Conservation (phyloP, 192 early-diverging fungal genomes). For the Coemansia sp. region DNA sequence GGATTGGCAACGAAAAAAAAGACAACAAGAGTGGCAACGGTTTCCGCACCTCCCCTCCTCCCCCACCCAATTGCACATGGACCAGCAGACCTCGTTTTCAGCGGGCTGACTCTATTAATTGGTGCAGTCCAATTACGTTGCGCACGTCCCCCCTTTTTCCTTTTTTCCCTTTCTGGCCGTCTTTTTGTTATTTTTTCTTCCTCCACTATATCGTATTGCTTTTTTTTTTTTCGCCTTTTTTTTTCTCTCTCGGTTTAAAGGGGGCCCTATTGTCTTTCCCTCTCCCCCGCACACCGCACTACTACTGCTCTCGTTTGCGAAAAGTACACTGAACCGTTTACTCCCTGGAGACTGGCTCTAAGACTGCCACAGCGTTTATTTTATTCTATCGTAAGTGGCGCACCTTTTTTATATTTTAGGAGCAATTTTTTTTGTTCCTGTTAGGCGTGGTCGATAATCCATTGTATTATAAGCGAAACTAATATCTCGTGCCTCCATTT, state of each 20-base stretch:
- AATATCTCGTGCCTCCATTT: background rate
- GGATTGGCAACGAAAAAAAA: background rate
- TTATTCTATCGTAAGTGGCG: background rate
- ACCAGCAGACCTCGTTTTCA: slow-evolving; percentile 2
- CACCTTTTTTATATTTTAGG: background rate
- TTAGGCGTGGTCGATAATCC: background rate
- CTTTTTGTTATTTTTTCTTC: background rate
- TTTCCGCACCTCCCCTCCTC: background rate
- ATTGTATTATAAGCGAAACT: background rate
- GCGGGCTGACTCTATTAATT: background rate
- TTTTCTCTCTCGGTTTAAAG: background rate
- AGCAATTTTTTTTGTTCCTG: background rate
- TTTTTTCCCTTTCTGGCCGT: slow-evolving; percentile 1
- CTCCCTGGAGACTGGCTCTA: slow-evolving; percentile 1
- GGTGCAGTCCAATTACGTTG: background rate
- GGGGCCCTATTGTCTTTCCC: background rate
- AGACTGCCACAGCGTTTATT: background rate
- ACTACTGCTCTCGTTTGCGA: no score
- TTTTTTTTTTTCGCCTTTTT: background rate
- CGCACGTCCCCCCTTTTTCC: background rate
- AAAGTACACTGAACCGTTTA: background rate
- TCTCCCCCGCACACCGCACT: background rate
- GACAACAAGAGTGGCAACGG: background rate
- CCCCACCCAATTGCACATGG: background rate
- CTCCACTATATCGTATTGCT: background rate